Percentiles rank a stretch among this genome's conserved stretches.
These are phyloP conservation scores for Aureobasidium sp. DNA, from an alignment of 2,329 filamentous ascomycete species.

Conservation along the genomic window DNA sequence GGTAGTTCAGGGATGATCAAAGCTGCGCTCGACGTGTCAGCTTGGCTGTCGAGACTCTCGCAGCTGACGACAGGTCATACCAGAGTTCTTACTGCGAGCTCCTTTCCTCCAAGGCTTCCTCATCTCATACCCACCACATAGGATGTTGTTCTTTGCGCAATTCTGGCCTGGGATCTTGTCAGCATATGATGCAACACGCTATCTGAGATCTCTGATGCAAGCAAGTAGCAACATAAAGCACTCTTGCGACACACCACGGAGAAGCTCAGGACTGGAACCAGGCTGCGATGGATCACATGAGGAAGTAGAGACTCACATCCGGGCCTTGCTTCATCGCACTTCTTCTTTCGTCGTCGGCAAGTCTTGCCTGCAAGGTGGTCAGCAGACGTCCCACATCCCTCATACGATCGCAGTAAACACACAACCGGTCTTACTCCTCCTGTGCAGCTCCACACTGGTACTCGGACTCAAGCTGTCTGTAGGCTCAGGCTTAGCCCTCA, in stretches of 20 bases:
- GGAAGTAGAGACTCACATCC: slow-evolving; percentile 25
- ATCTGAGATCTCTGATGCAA: too few relatives aligned
- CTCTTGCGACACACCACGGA: not conserved
- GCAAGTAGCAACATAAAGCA: not conserved
- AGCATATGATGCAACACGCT: slow-evolving; percentile 14
- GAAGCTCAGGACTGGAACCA: too few relatives aligned
- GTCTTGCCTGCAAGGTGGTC: slow-evolving; percentile 25
- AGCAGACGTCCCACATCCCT: slow-evolving; percentile 43
- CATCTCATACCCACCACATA: slow-evolving; percentile 79
- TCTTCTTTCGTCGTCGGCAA: slow-evolving; percentile 53
- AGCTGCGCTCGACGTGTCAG: slow-evolving; percentile 22
- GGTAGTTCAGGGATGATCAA: slow-evolving; percentile 37
- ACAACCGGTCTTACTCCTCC: slow-evolving; percentile 2
- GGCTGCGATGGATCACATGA: too few relatives aligned
- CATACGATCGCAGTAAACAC: not conserved
- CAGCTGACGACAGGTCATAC: slow-evolving; percentile 52
- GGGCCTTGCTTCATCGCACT: slow-evolving; percentile 45
- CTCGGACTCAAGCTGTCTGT: slow-evolving; percentile 1
- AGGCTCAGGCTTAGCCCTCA: not conserved
- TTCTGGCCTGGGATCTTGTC: slow-evolving; percentile 55
- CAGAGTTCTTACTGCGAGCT: slow-evolving; percentile 25
- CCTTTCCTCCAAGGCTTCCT: slow-evolving; percentile 79
- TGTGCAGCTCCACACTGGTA: not conserved
- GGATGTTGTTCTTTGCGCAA: slow-evolving; percentile 86
- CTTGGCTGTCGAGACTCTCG: slow-evolving; percentile 15